Percentiles rank a stretch among this genome's conserved stretches.
These are phyloP conservation scores for Smittium culicis DNA, from an alignment of 371 early-diverging fungal genomes.

Conservation along the genomic window DNA sequence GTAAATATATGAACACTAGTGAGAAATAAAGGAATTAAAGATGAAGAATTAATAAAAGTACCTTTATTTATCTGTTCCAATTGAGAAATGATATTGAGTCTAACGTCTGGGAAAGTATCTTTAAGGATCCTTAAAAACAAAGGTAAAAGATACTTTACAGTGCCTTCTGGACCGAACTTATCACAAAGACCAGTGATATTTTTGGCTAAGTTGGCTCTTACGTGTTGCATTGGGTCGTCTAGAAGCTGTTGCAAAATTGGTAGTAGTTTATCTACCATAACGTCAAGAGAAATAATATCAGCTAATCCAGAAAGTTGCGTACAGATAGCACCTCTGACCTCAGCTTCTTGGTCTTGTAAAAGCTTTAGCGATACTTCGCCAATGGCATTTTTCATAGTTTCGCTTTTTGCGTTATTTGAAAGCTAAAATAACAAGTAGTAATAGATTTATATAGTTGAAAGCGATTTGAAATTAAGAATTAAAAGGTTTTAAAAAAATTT, in stretches of 20 bases:
- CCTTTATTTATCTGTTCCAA: constrained; percentile 75
- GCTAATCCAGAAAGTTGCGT: constrained; percentile 58
- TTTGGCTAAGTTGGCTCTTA: constrained; percentile 87
- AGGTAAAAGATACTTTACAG: constrained; percentile 86
- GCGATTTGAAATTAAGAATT: constrained; percentile 6
- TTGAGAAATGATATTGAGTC: constrained; percentile 93
- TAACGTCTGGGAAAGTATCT: constrained; percentile 93
- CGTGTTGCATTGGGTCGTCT: constrained; percentile 87
- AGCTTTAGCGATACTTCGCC: constrained; percentile 50
- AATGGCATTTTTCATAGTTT: constrained; percentile 29
- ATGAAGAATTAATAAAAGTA: constrained; percentile 32
- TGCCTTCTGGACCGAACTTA: constrained; percentile 84
- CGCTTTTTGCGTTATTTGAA: constrained; percentile 25
- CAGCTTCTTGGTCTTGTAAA: constrained; percentile 89
- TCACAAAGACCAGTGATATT: constrained; percentile 91
- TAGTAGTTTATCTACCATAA: constrained; percentile 62
- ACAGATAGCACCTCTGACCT: constrained; percentile 86
- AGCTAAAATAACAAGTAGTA: constrained; percentile 13
- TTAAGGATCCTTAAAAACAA: constrained; percentile 88
- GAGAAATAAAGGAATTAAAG: neutral
- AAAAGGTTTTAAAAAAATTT: neutral
- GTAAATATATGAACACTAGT: constrained; percentile 2
- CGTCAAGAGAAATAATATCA: constrained; percentile 60
- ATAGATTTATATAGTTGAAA: neutral
- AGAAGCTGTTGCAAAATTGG: constrained; percentile 84